Percentiles rank a stretch among this genome's conserved stretches.
Evolutionary conservation across 495 filamentous ascomycete genomes (phyloP).

Genomic region (Aspergillus sclerotioniger): DNA sequence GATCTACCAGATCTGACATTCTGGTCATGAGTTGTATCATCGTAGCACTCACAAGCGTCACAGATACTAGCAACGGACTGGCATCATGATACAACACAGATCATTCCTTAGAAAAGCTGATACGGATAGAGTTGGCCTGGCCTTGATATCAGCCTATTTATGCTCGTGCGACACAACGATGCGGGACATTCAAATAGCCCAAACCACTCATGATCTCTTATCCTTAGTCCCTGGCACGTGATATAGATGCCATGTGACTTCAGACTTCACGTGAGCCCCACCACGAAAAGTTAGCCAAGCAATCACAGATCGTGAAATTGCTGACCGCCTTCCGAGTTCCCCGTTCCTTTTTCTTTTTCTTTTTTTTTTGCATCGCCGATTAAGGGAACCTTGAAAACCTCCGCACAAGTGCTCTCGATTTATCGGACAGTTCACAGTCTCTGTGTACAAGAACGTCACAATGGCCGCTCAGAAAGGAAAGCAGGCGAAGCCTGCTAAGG

Average conservation of each 20-base stretch:
- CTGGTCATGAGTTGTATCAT: too few relatives aligned
- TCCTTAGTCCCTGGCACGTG: neutral
- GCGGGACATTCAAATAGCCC: too few relatives aligned
- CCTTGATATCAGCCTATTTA: too few relatives aligned
- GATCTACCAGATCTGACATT: too few relatives aligned
- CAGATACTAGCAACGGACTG: too few relatives aligned
- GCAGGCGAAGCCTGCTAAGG: slow-evolving; percentile 25
- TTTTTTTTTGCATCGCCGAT: slow-evolving; percentile 28
- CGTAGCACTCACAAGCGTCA: too few relatives aligned
- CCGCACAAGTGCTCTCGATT: neutral
- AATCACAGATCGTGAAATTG: slow-evolving; percentile 19
- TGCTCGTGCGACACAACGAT: too few relatives aligned
- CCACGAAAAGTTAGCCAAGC: slow-evolving; percentile 9
- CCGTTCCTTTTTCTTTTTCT: slow-evolving; percentile 29
- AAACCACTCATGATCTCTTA: too few relatives aligned
- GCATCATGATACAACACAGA: too few relatives aligned
- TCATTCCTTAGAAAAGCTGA: neutral
- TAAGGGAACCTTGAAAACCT: slow-evolving; percentile 1
- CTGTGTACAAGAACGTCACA: slow-evolving; percentile 7
- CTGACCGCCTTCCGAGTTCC: slow-evolving; percentile 20
- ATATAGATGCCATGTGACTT: neutral
- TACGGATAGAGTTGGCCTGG: too few relatives aligned
- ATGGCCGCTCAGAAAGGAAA: slow-evolving; percentile 36
- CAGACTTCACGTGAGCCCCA: slow-evolving; percentile 19
- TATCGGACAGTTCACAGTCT: neutral